Evolutionary conservation across 495 filamentous ascomycete species (phyloP).

Genomic region (Tetracladium marchalianum): DNA sequence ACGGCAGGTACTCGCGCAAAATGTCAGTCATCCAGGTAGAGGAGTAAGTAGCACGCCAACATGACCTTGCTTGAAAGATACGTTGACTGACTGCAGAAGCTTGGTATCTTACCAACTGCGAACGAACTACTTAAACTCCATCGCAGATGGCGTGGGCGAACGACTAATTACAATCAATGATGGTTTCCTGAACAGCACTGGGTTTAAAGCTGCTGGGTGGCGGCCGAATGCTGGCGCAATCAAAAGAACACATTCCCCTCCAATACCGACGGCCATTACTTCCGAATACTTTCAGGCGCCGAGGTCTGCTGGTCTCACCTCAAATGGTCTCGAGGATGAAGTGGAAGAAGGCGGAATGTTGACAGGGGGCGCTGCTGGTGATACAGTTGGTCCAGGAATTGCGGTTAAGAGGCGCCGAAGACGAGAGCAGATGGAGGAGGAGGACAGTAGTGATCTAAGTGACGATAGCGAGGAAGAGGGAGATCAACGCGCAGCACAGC

Average conservation of each 20-base stretch:
- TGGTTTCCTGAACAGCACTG: constrained; percentile 81
- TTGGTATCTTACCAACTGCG: constrained; percentile 91
- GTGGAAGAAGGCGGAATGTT: constrained; percentile 76
- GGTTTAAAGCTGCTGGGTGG: constrained; percentile 94
- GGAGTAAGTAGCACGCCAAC: constrained; percentile 53
- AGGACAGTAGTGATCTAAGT: constrained; percentile 93
- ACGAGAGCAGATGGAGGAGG: constrained; percentile 79
- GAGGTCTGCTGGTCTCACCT: constrained; percentile 35
- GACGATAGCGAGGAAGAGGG: constrained; percentile 92
- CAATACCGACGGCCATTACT: constrained; percentile 81
- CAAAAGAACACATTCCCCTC: constrained; percentile 89
- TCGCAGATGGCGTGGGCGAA: constrained; percentile 93
- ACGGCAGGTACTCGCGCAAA: not conserved
- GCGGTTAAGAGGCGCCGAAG: constrained; percentile 44
- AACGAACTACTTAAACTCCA: constrained; percentile 77
- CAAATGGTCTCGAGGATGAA: constrained; percentile 53
- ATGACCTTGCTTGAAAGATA: not conserved
- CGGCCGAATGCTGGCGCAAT: constrained; percentile 62
- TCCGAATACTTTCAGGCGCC: constrained; percentile 86
- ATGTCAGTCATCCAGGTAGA: constrained; percentile 97
- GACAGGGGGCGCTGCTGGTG: constrained; percentile 58
- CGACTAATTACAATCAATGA: constrained; percentile 89
- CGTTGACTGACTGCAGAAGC: constrained; percentile 33
- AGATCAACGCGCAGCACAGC: constrained; percentile 56
- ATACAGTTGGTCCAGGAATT: constrained; percentile 59